Evolutionary conservation across 768 basidiomycete genomes (phyloP).

Genomic region (Tulasnella calospora): DNA sequence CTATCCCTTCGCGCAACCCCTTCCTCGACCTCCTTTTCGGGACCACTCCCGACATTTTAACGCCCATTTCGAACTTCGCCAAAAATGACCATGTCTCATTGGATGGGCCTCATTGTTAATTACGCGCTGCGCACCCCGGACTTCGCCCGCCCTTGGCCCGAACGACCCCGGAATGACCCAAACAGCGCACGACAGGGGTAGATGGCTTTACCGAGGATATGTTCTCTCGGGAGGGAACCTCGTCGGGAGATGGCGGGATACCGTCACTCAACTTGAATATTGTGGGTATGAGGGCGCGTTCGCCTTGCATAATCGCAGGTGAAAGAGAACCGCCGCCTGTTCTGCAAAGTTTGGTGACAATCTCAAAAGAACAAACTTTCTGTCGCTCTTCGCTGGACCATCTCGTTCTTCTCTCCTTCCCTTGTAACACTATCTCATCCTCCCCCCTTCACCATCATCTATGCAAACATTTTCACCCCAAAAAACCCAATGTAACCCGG

Average conservation of each 20-base stretch:
- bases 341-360: neutral
- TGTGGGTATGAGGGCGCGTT: constrained; percentile 82
- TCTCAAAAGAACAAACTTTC: neutral
- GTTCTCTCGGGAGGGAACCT: constrained; percentile 64
- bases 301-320: constrained; percentile 33
- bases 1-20: neutral
- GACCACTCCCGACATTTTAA: neutral
- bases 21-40: neutral
- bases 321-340: neutral
- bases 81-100: neutral
- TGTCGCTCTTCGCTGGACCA: neutral
- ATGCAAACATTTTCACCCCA: neutral
- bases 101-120: neutral
- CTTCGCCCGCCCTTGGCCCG: neutral
- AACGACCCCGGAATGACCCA: neutral
- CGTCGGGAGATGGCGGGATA: constrained; percentile 85
- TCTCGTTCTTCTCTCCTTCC: neutral
- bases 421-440: neutral
- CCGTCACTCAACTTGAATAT: constrained; percentile 55
- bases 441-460: neutral
- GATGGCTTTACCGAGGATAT: constrained; percentile 83
- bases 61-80: too few species aligned
- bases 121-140: neutral
- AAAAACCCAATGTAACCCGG: neutral
- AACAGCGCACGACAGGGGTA: constrained; percentile 46